Evolutionary conservation across 2,329 filamentous ascomycete genomes (phyloP), one percentile per base, ranked within the genome.

Genomic region (Meredithiella fracta): DNA sequence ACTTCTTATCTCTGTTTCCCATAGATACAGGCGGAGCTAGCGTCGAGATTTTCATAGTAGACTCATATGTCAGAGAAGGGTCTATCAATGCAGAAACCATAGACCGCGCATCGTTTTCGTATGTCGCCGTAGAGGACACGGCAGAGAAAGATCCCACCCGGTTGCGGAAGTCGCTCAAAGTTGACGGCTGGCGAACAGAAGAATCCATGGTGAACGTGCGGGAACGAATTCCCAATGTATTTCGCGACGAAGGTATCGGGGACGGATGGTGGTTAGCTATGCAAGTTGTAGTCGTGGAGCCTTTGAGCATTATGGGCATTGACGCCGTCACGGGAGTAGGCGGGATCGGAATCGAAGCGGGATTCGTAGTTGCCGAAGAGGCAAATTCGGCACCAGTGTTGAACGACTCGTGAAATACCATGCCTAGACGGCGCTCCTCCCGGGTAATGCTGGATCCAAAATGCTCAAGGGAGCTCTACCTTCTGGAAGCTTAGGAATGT

Each of bases 141-240:
- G 79, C 74, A 37, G 83, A 82, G 62, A 87, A 78, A 26, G 84
- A 87, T 52, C 83, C 82, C 47, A 87, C 78, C 53, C 83, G 76
- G 62, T 82, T 78, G 53, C 83, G 76, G 61, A 70, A 73, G 58
- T 79, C 76, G 37, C 66, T 61, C n/a, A 68, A 50, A 66, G 65
- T 50, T 75, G 71, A 55, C 71, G 73, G 42, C 77, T 72, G 64
- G 75, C 70, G 57, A 22, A 53, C 34, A 22, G 50, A 58, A 37
- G 74, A 69, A 61, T 80, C 78, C 69, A 81, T 72, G 14, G 78
- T 81, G 59, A 77, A 73, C 2, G 77, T 80, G 58, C 78, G 72
- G 34, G 76, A 75, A 47, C 78, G 70, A 55, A 73, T 38, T 2
- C 50, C 40, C 8, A 54, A 26, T 8, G 56, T 49, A 38, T 58